Evolutionary conservation across 371 early-diverging fungal genomes (phyloP), one percentile per base, ranked within the genome.

Genomic region (Mortierella sp.): DNA sequence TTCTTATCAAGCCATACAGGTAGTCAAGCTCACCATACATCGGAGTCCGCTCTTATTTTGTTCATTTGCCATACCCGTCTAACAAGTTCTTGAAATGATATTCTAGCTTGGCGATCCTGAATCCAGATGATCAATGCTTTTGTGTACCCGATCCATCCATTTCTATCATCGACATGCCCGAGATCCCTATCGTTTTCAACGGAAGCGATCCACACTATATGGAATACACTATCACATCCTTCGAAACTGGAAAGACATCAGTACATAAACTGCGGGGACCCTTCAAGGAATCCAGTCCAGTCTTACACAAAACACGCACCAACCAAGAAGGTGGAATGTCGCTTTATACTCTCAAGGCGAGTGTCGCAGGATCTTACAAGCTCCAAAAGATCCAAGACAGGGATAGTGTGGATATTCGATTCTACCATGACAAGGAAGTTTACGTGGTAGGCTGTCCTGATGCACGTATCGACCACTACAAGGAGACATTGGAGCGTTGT

Each of bases 1-100:
- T 72, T 0, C 46, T 72, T 3, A 58, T 62, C 50, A 72, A 62
- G 52, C 73, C 73, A 14, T 72, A 67, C 47, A 72, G 73, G 73
- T 67, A 50, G 19, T 10, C 1, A 27, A 38, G 16, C n/a, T 43
- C 7, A 7, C 34, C 34, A 10, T 34, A 7, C 7, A 34, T 34
- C 34, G 26, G 3, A 12, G n/a, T n/a, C 41, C 26, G 12, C 8
- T 27, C 19, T n/a, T 55, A n/a, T n/a, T n/a, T 50, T n/a, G 24
- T 47, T 23, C 34, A 7, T 7, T 34, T 10, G 7, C 34, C 34
- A 34, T 34, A 4, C 4, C 10, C 34, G 7, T 34, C 4, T 34
- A 7, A 7, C 34, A 34, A 7, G 10, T 34, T 4, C 34, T 10
- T 34, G 34, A 34, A 3, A 23, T 13, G 14, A 6, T 19, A 7